Evolutionary conservation across 148 eudicot species (phyloP), one percentile per base, ranked within the genome.

Genomic region (Vaccinium vitisidaea): DNA sequence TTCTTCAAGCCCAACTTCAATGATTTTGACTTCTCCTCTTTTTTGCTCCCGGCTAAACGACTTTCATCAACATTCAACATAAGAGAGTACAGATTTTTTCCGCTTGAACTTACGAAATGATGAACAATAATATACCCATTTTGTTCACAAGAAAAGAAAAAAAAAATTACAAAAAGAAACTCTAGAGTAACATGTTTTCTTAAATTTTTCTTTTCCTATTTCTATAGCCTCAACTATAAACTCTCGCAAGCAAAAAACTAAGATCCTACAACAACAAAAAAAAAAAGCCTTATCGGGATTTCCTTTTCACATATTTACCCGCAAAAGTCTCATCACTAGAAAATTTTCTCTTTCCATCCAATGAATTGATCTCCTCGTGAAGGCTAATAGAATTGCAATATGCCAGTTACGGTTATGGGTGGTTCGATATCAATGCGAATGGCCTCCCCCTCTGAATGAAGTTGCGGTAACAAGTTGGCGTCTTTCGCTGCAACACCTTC

Each of bases 401-500:
- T 84, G 14, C 99, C 99, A 0, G 75, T 74, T 71, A 97, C 58
- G 2, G 86, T 87, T 73, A 80, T 36, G 6, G 99, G 99, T 39
- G 98, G 96, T 43, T 92, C 78, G 21, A 97, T 88, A 81, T 93
- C 95, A 14, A 97, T 67, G 11, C 93, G 93, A 85, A 88, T 87
- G 39, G 99, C 98, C 80, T 89, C 91, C 58, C 96, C 95, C 80
- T 93, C 86, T 14, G 90, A 87, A 75, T 88, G 87, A 79, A 95
- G 83, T 16, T 89, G 89, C 0, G 94, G 98, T 80, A 96, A 86
- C 67, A 83, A 84, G 84, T 90, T 97, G 36, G 99, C 98, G 23
- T 97, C 99, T 83, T 90, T 94, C n/a, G 98, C 88, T 19, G 85
- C 15, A 83, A 89, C 89, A 81, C 98, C 98, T 80, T 87, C 59